Base-by-base conservation (phyloP, 352 stramenopile genomes). In the Thalassiosira pacifica region DNA sequence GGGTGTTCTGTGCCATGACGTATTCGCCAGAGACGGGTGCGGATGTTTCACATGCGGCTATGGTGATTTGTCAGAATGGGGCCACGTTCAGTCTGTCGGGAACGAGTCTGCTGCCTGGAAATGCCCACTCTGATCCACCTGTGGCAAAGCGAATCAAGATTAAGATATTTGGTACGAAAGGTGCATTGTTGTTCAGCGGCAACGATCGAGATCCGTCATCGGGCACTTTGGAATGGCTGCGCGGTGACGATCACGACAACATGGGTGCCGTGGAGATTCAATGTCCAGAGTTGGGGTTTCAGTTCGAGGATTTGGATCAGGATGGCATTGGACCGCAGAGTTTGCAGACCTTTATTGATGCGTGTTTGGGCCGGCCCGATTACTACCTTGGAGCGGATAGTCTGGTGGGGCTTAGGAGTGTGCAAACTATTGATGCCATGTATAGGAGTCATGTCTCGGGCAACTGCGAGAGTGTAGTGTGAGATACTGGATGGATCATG, bases 391-490 rank as follows among this genome's bases (percentile, higher is more conserved):
- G 85, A 29, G 90, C 90, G 2, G 84, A 87, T 74, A 71, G 76
- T 65, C 29, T 88, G 19, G 81, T 91, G 37, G 90, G 90, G 2
- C 69, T 93, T 31, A 75, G 81, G 64, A 84, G 81, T 11, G 81
- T 93, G 19, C 85, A 91, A 70, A 88, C 76, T 18, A 80, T 93
- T 53, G 90, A 92, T 70, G 90, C 90, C 22, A 92, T 93, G 85
- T 93, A 93, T 73, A 63, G 82, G 60, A 91, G 82, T 69, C 31
- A 92, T 77, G 61, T 82, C 5, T 91, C 87, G 16, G 71, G 66
- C 64, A 79, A 84, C 48, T 77, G 59, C 32, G 81, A 84, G 53
- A 60, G 52, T 76, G 69, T 87, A 11, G 61, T 22, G 55, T 22
- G 45, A 63, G 67, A 22, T 65, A 63, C 6, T 31, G 11, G 5